Conservation (phyloP, 2,329 filamentous ascomycete species). For the Chaetomiaceae sp. region DNA sequence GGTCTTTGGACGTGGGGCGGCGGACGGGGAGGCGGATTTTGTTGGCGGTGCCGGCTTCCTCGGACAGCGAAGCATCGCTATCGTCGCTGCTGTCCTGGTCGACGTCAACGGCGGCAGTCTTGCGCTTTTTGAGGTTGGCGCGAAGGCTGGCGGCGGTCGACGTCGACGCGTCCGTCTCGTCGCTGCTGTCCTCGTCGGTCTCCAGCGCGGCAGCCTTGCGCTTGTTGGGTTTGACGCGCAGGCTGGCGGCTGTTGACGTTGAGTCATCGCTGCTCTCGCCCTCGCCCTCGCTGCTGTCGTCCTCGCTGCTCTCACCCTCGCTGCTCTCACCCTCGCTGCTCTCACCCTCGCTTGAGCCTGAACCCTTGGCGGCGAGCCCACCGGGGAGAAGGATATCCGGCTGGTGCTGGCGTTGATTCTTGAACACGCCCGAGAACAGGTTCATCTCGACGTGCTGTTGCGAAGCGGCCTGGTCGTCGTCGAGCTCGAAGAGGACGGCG, state of each 20-base stretch:
- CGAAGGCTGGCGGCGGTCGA: too few relatives aligned
- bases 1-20: constrained; percentile 2
- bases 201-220: constrained; percentile 15
- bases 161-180: too few relatives aligned
- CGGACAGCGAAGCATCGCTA: too few relatives aligned
- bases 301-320: constrained; percentile 11
- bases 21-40: constrained; percentile 21
- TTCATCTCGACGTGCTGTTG: constrained; percentile 25
- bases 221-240: constrained; percentile 18
- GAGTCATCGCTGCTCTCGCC: constrained; percentile 21
- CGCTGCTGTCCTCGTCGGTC: not conserved
- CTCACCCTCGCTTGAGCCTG: not conserved
- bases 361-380: constrained; percentile 9
- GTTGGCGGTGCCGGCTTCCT: constrained; percentile 7
- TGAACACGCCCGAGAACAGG: constrained; percentile 21
- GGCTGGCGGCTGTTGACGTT: constrained; percentile 21
- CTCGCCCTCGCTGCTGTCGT: not conserved
- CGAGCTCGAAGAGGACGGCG: constrained; percentile 22
- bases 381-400: constrained; percentile 16
- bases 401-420: constrained; percentile 17
- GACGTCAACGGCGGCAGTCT: too few relatives aligned
- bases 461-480: constrained; percentile 20
- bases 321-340: too few relatives aligned
- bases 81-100: too few relatives aligned
- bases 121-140: too few relatives aligned